These are phyloP conservation scores for Aspergillus fructus DNA, from an alignment of 2,329 filamentous ascomycete genomes.

Conservation along the genomic window DNA sequence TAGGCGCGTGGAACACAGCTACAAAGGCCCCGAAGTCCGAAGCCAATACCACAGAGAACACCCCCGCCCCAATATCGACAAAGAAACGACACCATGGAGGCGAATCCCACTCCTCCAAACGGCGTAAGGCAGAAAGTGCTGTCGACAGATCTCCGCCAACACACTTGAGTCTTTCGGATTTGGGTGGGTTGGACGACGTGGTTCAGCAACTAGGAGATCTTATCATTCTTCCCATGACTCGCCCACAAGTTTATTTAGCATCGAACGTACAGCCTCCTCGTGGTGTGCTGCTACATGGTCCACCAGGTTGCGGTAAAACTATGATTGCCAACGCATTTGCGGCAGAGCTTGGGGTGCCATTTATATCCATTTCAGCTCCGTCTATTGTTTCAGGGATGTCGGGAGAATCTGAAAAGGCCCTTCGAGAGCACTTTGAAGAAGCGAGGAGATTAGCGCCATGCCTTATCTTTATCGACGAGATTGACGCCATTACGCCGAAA, in stretches of 20 bases:
- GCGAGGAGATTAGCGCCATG: constrained; percentile 84
- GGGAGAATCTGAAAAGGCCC: constrained; percentile 83
- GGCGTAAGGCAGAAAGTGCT: constrained; percentile 58
- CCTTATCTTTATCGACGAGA: constrained; percentile 86
- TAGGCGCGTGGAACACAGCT: constrained; percentile 56
- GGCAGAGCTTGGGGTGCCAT: constrained; percentile 71
- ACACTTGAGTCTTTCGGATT: constrained; percentile 66
- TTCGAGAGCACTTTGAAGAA: constrained; percentile 82
- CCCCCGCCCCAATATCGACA: constrained; percentile 35
- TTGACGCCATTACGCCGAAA: constrained; percentile 88
- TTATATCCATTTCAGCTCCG: constrained; percentile 78
- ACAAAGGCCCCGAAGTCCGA: constrained; percentile 35
- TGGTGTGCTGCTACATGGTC: constrained; percentile 76
- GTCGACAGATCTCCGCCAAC: constrained; percentile 65
- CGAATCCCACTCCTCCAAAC: constrained; percentile 63
- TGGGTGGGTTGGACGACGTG: constrained; percentile 74
- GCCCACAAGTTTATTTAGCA: constrained; percentile 63
- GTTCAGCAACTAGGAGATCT: constrained; percentile 68
- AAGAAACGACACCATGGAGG: constrained; percentile 63
- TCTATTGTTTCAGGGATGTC: constrained; percentile 84
- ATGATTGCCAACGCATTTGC: constrained; percentile 79
- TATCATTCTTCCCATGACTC: constrained; percentile 70
- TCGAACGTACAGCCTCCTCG: constrained; percentile 69
- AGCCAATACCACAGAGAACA: constrained; percentile 22
- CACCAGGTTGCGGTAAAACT: constrained; percentile 83